Evolutionary conservation across 2,329 filamentous ascomycete species (phyloP).

Genomic region (Chlorencoelia australis): DNA sequence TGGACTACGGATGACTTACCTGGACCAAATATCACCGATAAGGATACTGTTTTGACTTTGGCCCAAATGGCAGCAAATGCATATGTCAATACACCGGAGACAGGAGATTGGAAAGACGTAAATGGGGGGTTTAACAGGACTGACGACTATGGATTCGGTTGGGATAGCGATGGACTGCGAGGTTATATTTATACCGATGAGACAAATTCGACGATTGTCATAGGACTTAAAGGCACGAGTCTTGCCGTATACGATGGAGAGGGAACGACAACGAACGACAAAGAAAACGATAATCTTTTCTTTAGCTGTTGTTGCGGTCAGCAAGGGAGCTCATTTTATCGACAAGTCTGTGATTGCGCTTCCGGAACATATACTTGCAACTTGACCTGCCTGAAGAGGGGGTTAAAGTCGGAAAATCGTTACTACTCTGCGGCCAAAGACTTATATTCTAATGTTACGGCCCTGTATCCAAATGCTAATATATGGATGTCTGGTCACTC

Average conservation of each 20-base stretch:
- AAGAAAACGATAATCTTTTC: conserved; percentile 94
- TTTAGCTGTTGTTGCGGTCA: conserved; percentile 97
- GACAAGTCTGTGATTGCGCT: conserved; percentile 88
- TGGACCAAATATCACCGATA: conserved; percentile 76
- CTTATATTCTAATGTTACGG: conserved; percentile 85
- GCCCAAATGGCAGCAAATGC: conserved; percentile 85
- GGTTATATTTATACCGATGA: conserved; percentile 90
- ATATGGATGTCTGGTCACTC: conserved; percentile 92
- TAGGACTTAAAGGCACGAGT: conserved; percentile 86
- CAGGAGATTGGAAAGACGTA: conserved; percentile 76
- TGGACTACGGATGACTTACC: conserved; percentile 72
- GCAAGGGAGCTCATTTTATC: conserved; percentile 82
- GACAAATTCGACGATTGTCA: conserved; percentile 75
- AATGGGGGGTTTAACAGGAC: conserved; percentile 74
- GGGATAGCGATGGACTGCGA: conserved; percentile 78
- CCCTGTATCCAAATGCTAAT: conserved; percentile 72
- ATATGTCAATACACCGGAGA: conserved; percentile 64
- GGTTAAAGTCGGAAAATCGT: conserved; percentile 70
- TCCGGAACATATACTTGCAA: conserved; percentile 84
- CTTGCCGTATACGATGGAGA: conserved; percentile 92
- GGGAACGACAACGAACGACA: conserved; percentile 93
- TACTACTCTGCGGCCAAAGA: conserved; percentile 88
- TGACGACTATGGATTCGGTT: conserved; percentile 79
- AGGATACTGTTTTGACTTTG: conserved; percentile 71
- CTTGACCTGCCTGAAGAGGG: conserved; percentile 72